Conservation (phyloP, 371 early-diverging fungal genomes). For the Circinella umbellata region DNA sequence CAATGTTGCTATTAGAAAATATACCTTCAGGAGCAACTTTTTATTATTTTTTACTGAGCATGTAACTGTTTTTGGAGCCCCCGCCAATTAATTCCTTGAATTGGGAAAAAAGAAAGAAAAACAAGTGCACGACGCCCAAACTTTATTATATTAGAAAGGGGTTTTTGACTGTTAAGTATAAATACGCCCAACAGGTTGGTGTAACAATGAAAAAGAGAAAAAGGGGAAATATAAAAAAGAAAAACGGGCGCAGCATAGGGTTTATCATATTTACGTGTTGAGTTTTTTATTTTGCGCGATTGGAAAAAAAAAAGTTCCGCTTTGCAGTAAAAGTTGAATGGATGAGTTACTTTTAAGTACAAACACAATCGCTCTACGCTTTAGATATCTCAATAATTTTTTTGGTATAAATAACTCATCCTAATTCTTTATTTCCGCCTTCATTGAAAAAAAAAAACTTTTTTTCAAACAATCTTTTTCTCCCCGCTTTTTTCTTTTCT, state of each 20-base stretch:
- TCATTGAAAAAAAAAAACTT: too few relatives aligned
- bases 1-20: background rate
- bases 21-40: background rate
- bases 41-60: too few relatives aligned
- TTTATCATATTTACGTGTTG: background rate
- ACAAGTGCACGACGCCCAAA: background rate
- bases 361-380: too few relatives aligned
- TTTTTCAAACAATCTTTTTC: background rate
- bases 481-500: background rate
- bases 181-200: background rate
- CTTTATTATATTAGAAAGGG: background rate
- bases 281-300: background rate
- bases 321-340: background rate
- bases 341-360: too few relatives aligned
- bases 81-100: background rate
- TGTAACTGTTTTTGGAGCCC: too few relatives aligned
- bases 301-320: conserved; percentile 1
- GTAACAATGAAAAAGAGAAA: conserved; percentile 2
- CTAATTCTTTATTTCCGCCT: background rate
- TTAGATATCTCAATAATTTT: too few relatives aligned
- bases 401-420: conserved; percentile 1
- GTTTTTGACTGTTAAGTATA: background rate
- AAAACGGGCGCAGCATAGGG: conserved; percentile 5
- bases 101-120: background rate
- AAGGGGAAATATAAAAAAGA: background rate